Evolutionary conservation across 2,329 filamentous ascomycete species (phyloP).

Genomic region (Penicillium concentricum): DNA sequence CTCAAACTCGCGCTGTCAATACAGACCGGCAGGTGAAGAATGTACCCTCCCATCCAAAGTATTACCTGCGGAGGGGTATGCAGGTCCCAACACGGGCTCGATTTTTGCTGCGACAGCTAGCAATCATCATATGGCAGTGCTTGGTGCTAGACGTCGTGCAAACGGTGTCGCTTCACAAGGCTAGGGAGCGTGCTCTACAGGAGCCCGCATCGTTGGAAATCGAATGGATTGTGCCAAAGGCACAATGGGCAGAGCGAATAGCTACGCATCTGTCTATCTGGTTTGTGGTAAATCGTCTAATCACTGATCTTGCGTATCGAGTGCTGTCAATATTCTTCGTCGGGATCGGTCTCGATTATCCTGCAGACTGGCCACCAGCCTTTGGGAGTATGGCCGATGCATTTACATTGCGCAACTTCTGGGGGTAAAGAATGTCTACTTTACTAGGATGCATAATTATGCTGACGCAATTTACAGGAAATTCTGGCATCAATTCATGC

Average conservation of each 20-base stretch:
- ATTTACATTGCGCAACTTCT: slow-evolving; percentile 25
- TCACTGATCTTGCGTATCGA: slow-evolving; percentile 20
- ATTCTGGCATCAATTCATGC: slow-evolving; percentile 14
- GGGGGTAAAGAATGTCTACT: slow-evolving; percentile 8
- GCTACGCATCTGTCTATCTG: slow-evolving; percentile 11
- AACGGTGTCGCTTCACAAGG: background rate
- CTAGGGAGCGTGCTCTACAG: background rate
- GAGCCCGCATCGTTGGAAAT: background rate
- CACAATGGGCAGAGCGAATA: slow-evolving; percentile 12
- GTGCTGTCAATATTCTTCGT: slow-evolving; percentile 18
- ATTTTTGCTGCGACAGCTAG: slow-evolving; percentile 9
- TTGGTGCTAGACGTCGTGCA: slow-evolving; percentile 11
- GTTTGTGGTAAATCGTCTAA: slow-evolving; percentile 13
- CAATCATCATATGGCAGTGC: slow-evolving; percentile 10
- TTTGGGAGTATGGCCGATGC: slow-evolving; percentile 23
- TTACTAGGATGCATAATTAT: background rate
- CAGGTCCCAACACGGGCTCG: background rate
- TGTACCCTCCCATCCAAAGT: slow-evolving; percentile 5
- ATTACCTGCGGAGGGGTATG: slow-evolving; percentile 1
- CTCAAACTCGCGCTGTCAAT: slow-evolving; percentile 4
- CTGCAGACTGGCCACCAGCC: slow-evolving; percentile 24
- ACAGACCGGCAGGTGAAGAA: slow-evolving; percentile 13
- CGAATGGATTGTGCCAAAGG: slow-evolving; percentile 6
- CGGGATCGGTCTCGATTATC: slow-evolving; percentile 1
- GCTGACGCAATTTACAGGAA: slow-evolving; percentile 4